These are phyloP conservation scores for Daldinia sp. DNA, from an alignment of 2,329 filamentous ascomycete species.

Conservation along the genomic window DNA sequence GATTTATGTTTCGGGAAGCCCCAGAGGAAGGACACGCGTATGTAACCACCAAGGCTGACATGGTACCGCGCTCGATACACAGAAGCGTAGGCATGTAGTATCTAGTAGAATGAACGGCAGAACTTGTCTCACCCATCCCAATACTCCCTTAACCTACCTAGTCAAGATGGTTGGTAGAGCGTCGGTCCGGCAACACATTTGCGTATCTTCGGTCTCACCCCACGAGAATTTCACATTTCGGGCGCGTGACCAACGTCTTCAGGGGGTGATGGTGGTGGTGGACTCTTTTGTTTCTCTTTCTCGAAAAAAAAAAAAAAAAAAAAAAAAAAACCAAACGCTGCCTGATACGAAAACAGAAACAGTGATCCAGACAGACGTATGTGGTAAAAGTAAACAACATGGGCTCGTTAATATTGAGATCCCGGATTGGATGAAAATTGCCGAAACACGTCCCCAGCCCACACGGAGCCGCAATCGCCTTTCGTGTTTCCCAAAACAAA, in stretches of 20 bases:
- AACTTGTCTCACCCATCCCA: constrained; percentile 8
- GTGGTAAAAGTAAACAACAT: not conserved
- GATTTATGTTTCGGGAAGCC: constrained; percentile 25
- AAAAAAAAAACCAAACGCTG: not conserved
- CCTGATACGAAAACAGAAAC: constrained; percentile 2
- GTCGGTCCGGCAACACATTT: constrained; percentile 16
- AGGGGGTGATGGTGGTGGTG: not conserved
- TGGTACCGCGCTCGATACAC: not conserved
- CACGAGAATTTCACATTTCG: constrained; percentile 9
- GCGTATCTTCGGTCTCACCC: constrained; percentile 18
- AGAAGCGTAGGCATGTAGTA: not conserved
- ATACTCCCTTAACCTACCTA: not conserved
- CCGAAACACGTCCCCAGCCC: constrained; percentile 22
- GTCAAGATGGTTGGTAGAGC: constrained; percentile 25
- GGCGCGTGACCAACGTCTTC: constrained; percentile 26
- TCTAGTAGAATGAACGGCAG: not conserved
- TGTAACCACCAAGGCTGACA: constrained; percentile 32
- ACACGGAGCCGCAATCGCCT: constrained; percentile 38
- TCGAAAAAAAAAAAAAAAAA: not conserved
- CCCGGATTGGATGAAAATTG: constrained; percentile 32
- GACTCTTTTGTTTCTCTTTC: not conserved
- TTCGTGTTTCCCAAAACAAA: constrained; percentile 30
- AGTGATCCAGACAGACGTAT: not conserved
- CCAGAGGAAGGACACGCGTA: constrained; percentile 34
- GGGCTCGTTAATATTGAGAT: not conserved